These are phyloP conservation scores for Phytopythium ostracodes DNA, from an alignment of 352 stramenopile species.

Conservation along the genomic window DNA sequence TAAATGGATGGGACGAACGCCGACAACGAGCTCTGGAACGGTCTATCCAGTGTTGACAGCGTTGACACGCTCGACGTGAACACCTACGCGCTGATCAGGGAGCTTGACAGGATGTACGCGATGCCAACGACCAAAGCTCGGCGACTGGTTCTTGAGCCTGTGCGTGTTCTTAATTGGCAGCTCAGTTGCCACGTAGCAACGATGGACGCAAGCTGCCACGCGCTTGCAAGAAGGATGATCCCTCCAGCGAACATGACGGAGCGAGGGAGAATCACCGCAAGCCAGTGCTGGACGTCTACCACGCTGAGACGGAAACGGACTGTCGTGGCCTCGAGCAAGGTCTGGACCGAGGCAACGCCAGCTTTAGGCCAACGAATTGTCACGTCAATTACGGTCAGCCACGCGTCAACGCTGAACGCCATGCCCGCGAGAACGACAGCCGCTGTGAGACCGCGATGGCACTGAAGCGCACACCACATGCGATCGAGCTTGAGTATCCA, in stretches of 20 bases:
- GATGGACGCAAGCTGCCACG: slow-evolving; percentile 25
- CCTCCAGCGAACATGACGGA: slow-evolving; percentile 16
- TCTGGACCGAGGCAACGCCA: slow-evolving; percentile 9
- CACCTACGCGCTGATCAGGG: slow-evolving; percentile 21
- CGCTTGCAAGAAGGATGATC: slow-evolving; percentile 11
- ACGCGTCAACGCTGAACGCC: slow-evolving; percentile 26
- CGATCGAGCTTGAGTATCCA: slow-evolving; percentile 17
- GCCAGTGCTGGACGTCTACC: slow-evolving; percentile 37
- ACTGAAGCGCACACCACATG: slow-evolving; percentile 23
- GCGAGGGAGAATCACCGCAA: slow-evolving; percentile 26
- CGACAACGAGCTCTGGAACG: slow-evolving; percentile 31
- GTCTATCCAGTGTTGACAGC: slow-evolving; percentile 33
- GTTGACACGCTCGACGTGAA: slow-evolving; percentile 39
- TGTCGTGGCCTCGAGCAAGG: slow-evolving; percentile 15
- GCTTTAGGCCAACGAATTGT: not conserved
- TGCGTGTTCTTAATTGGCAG: not conserved
- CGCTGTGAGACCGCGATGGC: slow-evolving; percentile 2
- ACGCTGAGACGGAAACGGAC: slow-evolving; percentile 33
- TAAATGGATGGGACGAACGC: slow-evolving; percentile 24
- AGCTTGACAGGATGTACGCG: slow-evolving; percentile 25
- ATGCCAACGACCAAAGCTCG: slow-evolving; percentile 7
- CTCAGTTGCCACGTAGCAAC: not conserved
- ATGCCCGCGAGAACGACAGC: slow-evolving; percentile 10
- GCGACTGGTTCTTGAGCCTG: not conserved
- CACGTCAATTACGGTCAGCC: slow-evolving; percentile 20